phyloP scores from a whole-genome alignment of 345 rosid species.

The Camelina sativa region DNA sequence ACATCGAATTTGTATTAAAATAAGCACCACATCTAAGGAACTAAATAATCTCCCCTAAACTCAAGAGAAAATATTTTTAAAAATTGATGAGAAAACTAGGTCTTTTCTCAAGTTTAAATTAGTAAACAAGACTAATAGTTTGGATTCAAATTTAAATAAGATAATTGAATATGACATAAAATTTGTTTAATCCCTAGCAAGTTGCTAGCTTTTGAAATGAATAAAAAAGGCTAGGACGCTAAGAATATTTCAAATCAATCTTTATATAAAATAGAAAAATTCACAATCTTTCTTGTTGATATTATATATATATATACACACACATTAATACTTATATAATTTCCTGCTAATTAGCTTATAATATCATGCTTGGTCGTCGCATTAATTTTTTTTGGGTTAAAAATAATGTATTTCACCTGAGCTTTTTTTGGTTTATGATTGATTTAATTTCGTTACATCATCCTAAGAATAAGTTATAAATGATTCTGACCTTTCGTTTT shows the following conservation, averaged over 20 bases:
- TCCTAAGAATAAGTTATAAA: conserved; percentile 14
- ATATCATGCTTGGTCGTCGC: conserved; percentile 11
- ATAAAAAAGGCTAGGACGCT: not conserved
- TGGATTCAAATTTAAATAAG: not conserved
- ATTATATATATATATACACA: no score
- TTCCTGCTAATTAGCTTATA: not conserved
- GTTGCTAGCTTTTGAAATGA: not conserved
- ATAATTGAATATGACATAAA: conserved; percentile 16
- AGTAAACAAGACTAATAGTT: not conserved
- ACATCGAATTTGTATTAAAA: not conserved
- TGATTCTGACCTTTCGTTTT: not conserved
- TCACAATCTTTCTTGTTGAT: no score
- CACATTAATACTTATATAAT: no score
- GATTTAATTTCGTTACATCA: not conserved
- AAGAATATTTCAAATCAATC: not conserved
- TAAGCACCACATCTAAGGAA: conserved; percentile 21
- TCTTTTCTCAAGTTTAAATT: not conserved
- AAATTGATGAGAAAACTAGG: not conserved
- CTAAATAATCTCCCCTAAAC: conserved; percentile 12
- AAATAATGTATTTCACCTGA: conserved; percentile 1
- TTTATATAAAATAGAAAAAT: not conserved
- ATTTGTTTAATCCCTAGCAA: conserved; percentile 12
- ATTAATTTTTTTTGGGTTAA: not conserved
- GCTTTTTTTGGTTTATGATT: not conserved
- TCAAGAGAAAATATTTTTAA: not conserved